phyloP scores from a whole-genome alignment of 2,329 filamentous ascomycete genomes.

The Cercospora sojina region DNA sequence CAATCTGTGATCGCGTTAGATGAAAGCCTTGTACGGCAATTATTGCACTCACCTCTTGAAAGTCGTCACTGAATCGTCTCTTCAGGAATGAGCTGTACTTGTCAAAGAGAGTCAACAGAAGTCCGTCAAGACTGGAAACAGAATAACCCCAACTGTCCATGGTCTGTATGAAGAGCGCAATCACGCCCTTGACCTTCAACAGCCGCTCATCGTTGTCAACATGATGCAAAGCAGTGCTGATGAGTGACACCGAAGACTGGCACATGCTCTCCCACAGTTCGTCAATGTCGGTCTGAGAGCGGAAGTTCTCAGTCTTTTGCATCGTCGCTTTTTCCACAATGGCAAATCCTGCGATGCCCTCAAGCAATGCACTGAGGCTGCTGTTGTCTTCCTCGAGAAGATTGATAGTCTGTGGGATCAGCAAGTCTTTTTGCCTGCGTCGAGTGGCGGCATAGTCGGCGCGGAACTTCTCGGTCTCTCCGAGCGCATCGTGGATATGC shows the following conservation, averaged over 20 bases:
- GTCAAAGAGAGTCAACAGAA: constrained; percentile 85
- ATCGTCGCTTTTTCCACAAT: constrained; percentile 96
- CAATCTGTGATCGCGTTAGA: constrained; percentile 49
- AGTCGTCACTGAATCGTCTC: constrained; percentile 88
- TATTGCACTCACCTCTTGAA: constrained; percentile 68
- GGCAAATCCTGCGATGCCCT: constrained; percentile 92
- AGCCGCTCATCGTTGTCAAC: constrained; percentile 87
- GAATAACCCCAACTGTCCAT: constrained; percentile 97
- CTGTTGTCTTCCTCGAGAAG: constrained; percentile 79
- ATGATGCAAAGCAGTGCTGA: constrained; percentile 72
- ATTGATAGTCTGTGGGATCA: constrained; percentile 74
- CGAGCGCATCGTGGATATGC: constrained; percentile 93
- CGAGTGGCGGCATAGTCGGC: constrained; percentile 89
- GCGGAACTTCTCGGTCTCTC: constrained; percentile 87
- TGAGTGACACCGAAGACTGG: constrained; percentile 77
- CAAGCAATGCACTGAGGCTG: constrained; percentile 83
- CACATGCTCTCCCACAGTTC: constrained; percentile 99
- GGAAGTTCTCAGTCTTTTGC: constrained; percentile 77
- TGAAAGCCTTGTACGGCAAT: neutral
- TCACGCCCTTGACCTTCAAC: constrained; percentile 89
- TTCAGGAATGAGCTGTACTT: constrained; percentile 93
- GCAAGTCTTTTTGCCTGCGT: constrained; percentile 84
- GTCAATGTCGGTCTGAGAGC: constrained; percentile 86
- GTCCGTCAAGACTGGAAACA: constrained; percentile 74
- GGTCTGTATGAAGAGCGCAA: constrained; percentile 93